Evolutionary conservation across 352 stramenopile species (phyloP).

Genomic region (Pythium dissotocum): DNA sequence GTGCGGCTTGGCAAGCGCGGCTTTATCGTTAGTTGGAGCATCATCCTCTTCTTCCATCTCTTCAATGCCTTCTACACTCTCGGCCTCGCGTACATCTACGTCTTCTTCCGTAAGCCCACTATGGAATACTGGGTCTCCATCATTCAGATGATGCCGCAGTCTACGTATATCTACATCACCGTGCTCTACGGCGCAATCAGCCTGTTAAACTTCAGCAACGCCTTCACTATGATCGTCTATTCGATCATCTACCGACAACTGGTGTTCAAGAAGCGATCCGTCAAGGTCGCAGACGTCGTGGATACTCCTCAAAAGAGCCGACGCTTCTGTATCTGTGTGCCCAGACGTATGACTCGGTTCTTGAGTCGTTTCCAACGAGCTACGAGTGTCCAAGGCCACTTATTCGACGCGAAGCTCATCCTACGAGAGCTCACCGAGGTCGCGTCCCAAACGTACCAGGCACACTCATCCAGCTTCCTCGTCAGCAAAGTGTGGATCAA

Average conservation of each 20-base stretch:
- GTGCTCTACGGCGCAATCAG: slow-evolving; percentile 20
- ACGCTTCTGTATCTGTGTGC: slow-evolving; percentile 8
- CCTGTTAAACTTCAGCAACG: slow-evolving; percentile 20
- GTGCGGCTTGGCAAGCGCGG: slow-evolving; percentile 9
- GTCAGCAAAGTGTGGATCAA: slow-evolving; percentile 39
- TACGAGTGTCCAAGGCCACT: slow-evolving; percentile 25
- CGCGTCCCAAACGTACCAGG: slow-evolving; percentile 32
- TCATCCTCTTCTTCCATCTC: slow-evolving; percentile 30
- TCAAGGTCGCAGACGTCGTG: not conserved
- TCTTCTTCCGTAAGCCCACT: slow-evolving; percentile 3
- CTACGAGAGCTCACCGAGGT: slow-evolving; percentile 32
- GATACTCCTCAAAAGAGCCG: not conserved
- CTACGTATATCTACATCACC: slow-evolving; percentile 12
- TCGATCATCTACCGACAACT: slow-evolving; percentile 11
- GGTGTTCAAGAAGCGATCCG: slow-evolving; percentile 5
- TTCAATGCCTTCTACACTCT: slow-evolving; percentile 27
- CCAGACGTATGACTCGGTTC: slow-evolving; percentile 3
- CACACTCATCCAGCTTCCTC: slow-evolving; percentile 28
- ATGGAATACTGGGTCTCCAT: slow-evolving; percentile 26
- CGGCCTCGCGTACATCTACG: slow-evolving; percentile 21
- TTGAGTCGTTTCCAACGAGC: slow-evolving; percentile 3
- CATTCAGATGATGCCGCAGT: slow-evolving; percentile 21
- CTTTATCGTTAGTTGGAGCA: slow-evolving; percentile 10
- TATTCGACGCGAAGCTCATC: slow-evolving; percentile 30
- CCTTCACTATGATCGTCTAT: slow-evolving; percentile 18